Percentiles rank a stretch among this genome's conserved stretches.
Conservation (phyloP, 1,139 yeast genomes). For the Suhomyces terraborum region DNA sequence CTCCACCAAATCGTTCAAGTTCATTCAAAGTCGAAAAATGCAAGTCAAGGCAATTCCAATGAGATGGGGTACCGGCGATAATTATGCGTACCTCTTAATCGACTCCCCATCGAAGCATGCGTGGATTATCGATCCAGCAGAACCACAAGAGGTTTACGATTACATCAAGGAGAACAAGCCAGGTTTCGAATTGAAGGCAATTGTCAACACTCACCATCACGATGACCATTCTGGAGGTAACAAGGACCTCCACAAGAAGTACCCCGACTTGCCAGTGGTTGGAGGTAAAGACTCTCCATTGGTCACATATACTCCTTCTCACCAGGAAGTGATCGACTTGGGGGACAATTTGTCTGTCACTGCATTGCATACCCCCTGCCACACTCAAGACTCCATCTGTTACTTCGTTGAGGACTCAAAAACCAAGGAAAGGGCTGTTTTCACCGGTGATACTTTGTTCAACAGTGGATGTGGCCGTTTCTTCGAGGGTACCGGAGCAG, state of each 20-base stretch:
- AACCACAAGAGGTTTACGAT: conserved; percentile 56
- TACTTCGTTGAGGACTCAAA: conserved; percentile 67
- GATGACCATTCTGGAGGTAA: conserved; percentile 95
- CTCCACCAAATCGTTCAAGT: background rate
- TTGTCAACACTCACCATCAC: conserved; percentile 95
- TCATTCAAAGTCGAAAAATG: conserved; percentile 53
- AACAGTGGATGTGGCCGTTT: conserved; percentile 96
- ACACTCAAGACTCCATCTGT: conserved; percentile 93
- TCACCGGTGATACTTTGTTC: conserved; percentile 95
- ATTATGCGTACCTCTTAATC: conserved; percentile 77
- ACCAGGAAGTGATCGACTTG: conserved; percentile 59
- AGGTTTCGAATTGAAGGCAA: conserved; percentile 56
- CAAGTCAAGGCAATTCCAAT: conserved; percentile 80
- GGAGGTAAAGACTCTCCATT: conserved; percentile 81
- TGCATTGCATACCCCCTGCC: conserved; percentile 96
- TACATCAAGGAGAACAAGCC: conserved; percentile 30
- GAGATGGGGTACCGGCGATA: conserved; percentile 96
- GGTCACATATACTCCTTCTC: conserved; percentile 68
- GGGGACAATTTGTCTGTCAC: conserved; percentile 69
- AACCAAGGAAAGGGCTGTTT: conserved; percentile 70
- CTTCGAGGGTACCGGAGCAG: conserved; percentile 83
- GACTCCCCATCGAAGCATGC: conserved; percentile 69
- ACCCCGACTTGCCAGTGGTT: conserved; percentile 66
- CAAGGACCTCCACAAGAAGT: conserved; percentile 39
- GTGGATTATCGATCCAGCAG: conserved; percentile 93